Percentiles rank a stretch among this genome's conserved stretches.
phyloP scores from a whole-genome alignment of 2,329 filamentous ascomycete species.

The Cytospora leucostoma region DNA sequence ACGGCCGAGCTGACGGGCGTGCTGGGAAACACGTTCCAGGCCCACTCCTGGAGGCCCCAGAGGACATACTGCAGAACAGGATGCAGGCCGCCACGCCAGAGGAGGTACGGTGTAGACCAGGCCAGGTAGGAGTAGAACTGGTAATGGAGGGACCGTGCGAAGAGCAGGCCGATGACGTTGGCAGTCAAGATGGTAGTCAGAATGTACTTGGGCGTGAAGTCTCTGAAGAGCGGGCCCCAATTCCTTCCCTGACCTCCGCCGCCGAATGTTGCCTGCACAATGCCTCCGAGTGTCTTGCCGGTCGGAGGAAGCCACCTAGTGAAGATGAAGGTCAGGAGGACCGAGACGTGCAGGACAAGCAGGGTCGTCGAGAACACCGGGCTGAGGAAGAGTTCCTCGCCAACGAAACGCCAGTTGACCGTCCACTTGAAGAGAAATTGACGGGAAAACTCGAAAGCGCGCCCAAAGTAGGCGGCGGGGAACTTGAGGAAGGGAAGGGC shows the following conservation, averaged over 20 bases:
- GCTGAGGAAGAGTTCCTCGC: conserved; percentile 75
- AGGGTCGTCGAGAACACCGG: conserved; percentile 67
- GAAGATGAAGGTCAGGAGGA: conserved; percentile 67
- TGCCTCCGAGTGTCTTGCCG: conserved; percentile 55
- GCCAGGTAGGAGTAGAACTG: conserved; percentile 93
- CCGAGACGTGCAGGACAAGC: conserved; percentile 62
- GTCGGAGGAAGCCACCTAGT: conserved; percentile 74
- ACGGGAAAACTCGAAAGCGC: conserved; percentile 88
- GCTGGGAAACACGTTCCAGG: conserved; percentile 94
- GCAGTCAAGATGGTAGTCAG: conserved; percentile 76
- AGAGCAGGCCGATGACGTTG: conserved; percentile 78
- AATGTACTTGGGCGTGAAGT: conserved; percentile 65
- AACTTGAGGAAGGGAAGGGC: conserved; percentile 71
- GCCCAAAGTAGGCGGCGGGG: conserved; percentile 69
- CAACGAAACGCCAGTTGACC: conserved; percentile 97
- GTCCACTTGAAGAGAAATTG: conserved; percentile 98
- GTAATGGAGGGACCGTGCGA: conserved; percentile 87
- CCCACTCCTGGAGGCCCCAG: conserved; percentile 84
- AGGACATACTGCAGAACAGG: conserved; percentile 66
- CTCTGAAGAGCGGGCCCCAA: conserved; percentile 23
- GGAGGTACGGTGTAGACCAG: conserved; percentile 83
- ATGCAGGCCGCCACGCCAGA: conserved; percentile 76
- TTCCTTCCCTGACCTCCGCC: conserved; percentile 41
- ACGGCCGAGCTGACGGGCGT: conserved; percentile 54
- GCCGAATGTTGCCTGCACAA: conserved; percentile 50